phyloP scores from a whole-genome alignment of 495 filamentous ascomycete genomes.

The Schizothecium vesticola region DNA sequence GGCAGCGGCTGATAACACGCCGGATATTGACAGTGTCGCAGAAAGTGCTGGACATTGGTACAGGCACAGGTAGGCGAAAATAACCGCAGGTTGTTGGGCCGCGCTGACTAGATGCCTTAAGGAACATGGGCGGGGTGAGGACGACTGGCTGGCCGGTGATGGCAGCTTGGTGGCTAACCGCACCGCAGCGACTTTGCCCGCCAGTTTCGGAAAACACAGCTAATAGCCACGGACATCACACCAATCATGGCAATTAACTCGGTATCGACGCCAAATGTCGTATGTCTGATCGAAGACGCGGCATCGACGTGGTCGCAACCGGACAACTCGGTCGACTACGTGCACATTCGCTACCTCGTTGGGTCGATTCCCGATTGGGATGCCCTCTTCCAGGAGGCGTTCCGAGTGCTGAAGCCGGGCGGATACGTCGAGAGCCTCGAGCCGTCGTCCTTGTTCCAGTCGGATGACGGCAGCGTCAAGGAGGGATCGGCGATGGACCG shows the following conservation, averaged over 20 bases:
- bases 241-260: too few relatives aligned
- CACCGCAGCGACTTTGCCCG: neutral
- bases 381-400: neutral
- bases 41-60: conserved; percentile 59
- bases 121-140: too few relatives aligned
- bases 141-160: too few relatives aligned
- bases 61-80: conserved; percentile 40
- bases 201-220: neutral
- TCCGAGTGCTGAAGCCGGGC: neutral
- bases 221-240: neutral
- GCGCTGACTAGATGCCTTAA: too few relatives aligned
- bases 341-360: neutral
- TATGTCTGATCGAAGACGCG: neutral
- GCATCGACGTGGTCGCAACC: neutral
- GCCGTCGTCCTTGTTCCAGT: neutral
- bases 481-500: neutral
- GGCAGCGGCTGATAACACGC: neutral
- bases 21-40: conserved; percentile 19
- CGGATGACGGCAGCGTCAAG: conserved; percentile 1
- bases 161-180: neutral
- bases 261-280: neutral
- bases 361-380: neutral
- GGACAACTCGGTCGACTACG: neutral
- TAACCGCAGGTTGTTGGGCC: neutral
- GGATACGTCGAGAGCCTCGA: conserved; percentile 3